These are phyloP conservation scores for Amoebophrya sp. DNA, from an alignment of 169 alveolate species.

Conservation along the genomic window DNA sequence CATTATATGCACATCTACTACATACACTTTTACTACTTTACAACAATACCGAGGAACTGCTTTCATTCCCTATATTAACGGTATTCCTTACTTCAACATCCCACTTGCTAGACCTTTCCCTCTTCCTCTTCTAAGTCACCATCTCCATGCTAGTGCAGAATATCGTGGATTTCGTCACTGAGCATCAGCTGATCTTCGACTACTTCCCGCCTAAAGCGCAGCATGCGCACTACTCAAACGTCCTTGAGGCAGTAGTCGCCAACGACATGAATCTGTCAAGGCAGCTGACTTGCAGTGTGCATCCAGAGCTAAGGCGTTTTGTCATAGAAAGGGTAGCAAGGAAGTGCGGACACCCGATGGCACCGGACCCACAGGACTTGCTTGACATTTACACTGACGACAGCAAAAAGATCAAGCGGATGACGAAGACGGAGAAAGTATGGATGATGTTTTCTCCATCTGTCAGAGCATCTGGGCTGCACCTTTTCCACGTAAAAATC, in stretches of 20 bases:
- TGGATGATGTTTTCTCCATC: no score
- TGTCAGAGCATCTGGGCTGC: no score
- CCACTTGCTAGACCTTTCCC: no score
- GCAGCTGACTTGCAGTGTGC: neutral
- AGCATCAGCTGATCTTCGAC: neutral
- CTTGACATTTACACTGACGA: neutral
- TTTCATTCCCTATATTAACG: no score
- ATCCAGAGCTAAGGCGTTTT: neutral
- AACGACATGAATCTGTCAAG: neutral
- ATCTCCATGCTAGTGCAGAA: no score
- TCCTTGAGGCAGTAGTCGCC: neutral
- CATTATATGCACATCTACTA: no score
- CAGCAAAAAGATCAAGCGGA: neutral
- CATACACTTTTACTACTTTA: no score
- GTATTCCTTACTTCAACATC: no score
- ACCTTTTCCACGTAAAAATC: no score
- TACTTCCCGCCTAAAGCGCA: neutral
- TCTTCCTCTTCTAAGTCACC: no score
- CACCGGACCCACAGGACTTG: neutral
- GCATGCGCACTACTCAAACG: neutral
- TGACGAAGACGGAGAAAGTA: neutral
- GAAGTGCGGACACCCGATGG: neutral
- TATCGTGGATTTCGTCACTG: neutral
- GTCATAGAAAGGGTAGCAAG: neutral
- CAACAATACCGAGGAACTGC: no score